A percentile compares a stretch with the other conserved stretches of the same genome.
Evolutionary conservation across 1,284 basidiomycete genomes (phyloP).

Genomic region (Paramarasmius palmivorus): DNA sequence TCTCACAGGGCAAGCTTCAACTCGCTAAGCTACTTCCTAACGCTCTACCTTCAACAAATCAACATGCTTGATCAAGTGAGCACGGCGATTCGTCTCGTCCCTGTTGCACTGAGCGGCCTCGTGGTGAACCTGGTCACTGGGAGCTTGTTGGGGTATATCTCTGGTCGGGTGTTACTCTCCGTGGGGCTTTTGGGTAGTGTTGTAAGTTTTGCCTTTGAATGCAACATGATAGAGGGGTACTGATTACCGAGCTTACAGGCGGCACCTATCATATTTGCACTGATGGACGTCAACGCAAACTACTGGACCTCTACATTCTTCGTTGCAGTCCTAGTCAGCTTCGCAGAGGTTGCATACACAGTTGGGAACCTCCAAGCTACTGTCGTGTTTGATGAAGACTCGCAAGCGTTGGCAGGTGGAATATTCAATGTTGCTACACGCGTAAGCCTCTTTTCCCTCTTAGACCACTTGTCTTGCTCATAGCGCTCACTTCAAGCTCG

Average conservation of each 20-base stretch:
- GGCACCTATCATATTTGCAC: conserved; percentile 31
- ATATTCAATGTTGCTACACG: conserved; percentile 37
- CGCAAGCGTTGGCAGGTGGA: conserved; percentile 36
- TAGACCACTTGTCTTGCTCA: conserved; percentile 1
- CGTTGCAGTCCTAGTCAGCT: conserved; percentile 26
- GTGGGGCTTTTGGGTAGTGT: conserved; percentile 26
- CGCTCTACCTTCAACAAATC: conserved; percentile 34
- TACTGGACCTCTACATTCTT: conserved; percentile 35
- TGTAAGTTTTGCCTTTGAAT: conserved; percentile 20
- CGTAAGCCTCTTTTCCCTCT: conserved; percentile 17
- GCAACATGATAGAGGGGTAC: conserved; percentile 1
- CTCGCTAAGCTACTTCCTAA: conserved; percentile 31
- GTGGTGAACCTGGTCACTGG: conserved; percentile 29
- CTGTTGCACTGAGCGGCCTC: conserved; percentile 29
- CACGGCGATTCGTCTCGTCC: conserved; percentile 32
- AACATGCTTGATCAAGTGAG: conserved; percentile 28
- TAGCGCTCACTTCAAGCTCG: conserved; percentile 24
- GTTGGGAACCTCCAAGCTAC: conserved; percentile 34
- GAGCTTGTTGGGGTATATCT: conserved; percentile 26
- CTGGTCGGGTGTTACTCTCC: conserved; percentile 28
- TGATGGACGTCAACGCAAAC: conserved; percentile 29
- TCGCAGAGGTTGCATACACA: conserved; percentile 33
- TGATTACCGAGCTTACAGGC: conserved; percentile 18
- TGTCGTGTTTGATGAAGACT: conserved; percentile 31
- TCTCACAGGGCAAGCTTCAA: conserved; percentile 27